These are phyloP conservation scores for Claviceps lovelessii DNA, from an alignment of 2,329 filamentous ascomycete genomes.

Conservation along the genomic window DNA sequence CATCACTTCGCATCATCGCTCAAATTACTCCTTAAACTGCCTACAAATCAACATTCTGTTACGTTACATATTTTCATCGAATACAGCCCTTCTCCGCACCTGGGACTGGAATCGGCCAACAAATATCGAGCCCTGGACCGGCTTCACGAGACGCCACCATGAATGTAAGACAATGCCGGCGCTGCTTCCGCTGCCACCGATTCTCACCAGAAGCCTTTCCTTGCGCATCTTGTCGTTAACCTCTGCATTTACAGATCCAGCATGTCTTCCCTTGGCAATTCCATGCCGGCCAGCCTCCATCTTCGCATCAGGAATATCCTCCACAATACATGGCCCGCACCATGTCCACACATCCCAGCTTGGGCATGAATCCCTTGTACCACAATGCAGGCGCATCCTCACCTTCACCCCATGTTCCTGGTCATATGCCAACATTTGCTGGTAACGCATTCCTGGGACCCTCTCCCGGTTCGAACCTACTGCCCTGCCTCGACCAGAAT, in stretches of 20 bases:
- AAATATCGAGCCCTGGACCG: not conserved
- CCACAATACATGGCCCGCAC: constrained; percentile 30
- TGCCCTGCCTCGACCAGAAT: constrained; percentile 25
- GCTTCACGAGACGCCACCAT: constrained; percentile 1
- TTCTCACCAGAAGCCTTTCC: not conserved
- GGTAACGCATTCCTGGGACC: constrained; percentile 17
- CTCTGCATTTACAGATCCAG: not conserved
- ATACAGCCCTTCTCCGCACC: not conserved
- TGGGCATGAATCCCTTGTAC: constrained; percentile 12
- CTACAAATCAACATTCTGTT: not conserved
- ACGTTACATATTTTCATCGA: not conserved
- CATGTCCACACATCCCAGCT: constrained; percentile 27
- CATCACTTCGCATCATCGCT: not conserved
- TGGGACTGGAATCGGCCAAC: not conserved
- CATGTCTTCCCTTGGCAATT: constrained; percentile 2
- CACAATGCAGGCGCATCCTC: constrained; percentile 16
- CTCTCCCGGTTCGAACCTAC: constrained; percentile 16
- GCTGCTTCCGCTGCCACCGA: not conserved
- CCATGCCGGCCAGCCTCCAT: constrained; percentile 11
- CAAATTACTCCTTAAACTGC: not conserved
- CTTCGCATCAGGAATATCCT: constrained; percentile 16
- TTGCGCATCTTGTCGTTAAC: not conserved
- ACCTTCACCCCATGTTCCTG: not conserved
- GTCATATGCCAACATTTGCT: constrained; percentile 8
- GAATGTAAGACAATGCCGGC: constrained; percentile 1